Evolutionary conservation across 306 rosid genomes (phyloP).

Genomic region (Bauhinia variegata): DNA sequence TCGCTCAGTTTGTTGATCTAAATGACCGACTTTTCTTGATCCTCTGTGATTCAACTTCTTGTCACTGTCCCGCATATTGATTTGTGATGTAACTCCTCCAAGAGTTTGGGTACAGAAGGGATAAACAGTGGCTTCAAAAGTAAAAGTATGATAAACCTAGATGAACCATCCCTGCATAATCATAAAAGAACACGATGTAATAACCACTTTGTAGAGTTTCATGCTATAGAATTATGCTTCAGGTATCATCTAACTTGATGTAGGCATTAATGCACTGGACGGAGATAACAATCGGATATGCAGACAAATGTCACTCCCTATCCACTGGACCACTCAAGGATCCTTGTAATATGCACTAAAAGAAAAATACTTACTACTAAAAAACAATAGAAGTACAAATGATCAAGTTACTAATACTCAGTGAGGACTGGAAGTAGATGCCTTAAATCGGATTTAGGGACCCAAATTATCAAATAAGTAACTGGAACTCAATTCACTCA

Average conservation of each 20-base stretch:
- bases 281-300: neutral
- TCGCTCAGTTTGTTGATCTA: conserved; percentile 41
- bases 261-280: too few relatives aligned
- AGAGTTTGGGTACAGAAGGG: conserved; percentile 26
- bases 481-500: conserved; percentile 15
- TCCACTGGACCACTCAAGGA: conserved; percentile 13
- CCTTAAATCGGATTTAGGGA: too few relatives aligned
- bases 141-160: neutral
- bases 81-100: conserved; percentile 43
- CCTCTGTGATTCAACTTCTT: conserved; percentile 48
- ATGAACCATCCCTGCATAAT: conserved; percentile 6
- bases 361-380: neutral
- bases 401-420: neutral
- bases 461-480: too few relatives aligned
- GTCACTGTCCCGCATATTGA: conserved; percentile 57
- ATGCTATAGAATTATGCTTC: neutral
- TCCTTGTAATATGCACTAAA: neutral
- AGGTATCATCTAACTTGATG: too few relatives aligned
- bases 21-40: conserved; percentile 47
- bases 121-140: conserved; percentile 2
- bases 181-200: neutral
- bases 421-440: too few relatives aligned
- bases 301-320: conserved; percentile 6
- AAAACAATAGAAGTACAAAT: neutral
- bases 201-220: neutral